Evolutionary conservation across 2,329 filamentous ascomycete genomes (phyloP), one percentile per base, ranked within the genome.

Genomic region (Pyrenochaeta sp.): DNA sequence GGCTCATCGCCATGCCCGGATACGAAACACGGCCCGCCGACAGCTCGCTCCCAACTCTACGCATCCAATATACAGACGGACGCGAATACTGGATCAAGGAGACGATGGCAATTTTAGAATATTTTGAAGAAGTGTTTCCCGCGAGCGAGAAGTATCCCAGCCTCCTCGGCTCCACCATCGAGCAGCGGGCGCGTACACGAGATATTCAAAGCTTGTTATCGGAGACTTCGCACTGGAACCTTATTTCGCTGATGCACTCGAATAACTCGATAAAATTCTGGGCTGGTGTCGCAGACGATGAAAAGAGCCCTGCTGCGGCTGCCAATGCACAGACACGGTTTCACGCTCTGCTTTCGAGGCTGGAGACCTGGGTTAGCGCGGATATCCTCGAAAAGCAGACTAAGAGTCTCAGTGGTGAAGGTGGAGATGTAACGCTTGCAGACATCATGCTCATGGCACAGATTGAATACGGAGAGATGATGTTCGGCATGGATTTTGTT

Each of bases 401-500:
- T 17, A 45, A 20, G 43, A 62, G 60, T 51, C 47, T 65, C 35
- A 49, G 45, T 36, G 60, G 58, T 18, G 39, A 51, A 12, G 49
- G 56, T 14, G 39, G 17, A 11, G 32, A 49, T 29, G 52, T 51
- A 17, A 60, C 51, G 18, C 30, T 65, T 9, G 63, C 58, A 20
- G 56, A 64, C 44, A 7, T 67, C 3, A 36, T 37, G 15, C 18
- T 68, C 4, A 41, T 63, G 49, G 55, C 59, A 9, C 32, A 33
- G 36, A 51, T 66, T 21, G 32, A 57, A 32, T 62, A 62, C 52
- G 40, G 49, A 18, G 20, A 54, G 29, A 52, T 49, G 18, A 51
- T 32, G 43, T 61, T 60, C 58, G 51, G 46, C 21, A n/a, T 40
- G 21, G 56, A 62, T 29, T 61, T 43, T 52, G 12, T 64, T 0